Evolutionary conservation across 176 grass and related monocot species (phyloP), one percentile per base, ranked within the genome.

Genomic region (Phoenix dactylifera): DNA sequence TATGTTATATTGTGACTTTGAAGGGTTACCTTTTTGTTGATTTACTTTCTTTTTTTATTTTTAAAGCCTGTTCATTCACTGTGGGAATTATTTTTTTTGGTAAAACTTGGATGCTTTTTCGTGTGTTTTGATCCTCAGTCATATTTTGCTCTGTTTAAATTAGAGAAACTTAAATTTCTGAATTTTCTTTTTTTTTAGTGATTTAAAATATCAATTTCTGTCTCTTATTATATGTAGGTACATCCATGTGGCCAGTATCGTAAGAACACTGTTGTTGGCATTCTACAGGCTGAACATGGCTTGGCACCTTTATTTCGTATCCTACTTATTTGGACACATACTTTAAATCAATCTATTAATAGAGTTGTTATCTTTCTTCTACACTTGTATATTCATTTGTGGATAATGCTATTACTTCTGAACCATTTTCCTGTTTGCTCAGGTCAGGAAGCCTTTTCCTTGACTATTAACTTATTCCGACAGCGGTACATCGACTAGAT

Each of bases 221-320:
- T 18, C 24, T 44, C 24, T 55, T 24, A 22, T 73, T n/a, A 62
- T 39, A 29, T 67, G 57, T 71, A 97, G 92, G 92, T 97, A 57
- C 92, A 97, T 91, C 81, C 92, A 48, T 97, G 87, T 77, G 92
- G 92, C 49, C 87, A 97, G 52, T 97, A 97, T 59, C 86, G 87
- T 19, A 97, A 97, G 55, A 97, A 97, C 58, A 97, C 92, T 5
- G 75, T 97, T 56, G 55, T 97, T 6, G 92, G 92, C 63, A 97
- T 97, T 85, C 70, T 97, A 52, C 75, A 97, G 60, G 87, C 87
- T 60, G 87, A 97, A 71, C 75, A 97, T 85, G 80, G 72, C 62
- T 76, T 88, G 74, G 49, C 75, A 52, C 81, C 87, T 20, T 53
- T 91, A 18, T 91, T 91, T 69, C 87, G 92, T 97, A 97, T 97